Conservation (phyloP, 352 stramenopile species). For the Globisporangium spiculum region DNA sequence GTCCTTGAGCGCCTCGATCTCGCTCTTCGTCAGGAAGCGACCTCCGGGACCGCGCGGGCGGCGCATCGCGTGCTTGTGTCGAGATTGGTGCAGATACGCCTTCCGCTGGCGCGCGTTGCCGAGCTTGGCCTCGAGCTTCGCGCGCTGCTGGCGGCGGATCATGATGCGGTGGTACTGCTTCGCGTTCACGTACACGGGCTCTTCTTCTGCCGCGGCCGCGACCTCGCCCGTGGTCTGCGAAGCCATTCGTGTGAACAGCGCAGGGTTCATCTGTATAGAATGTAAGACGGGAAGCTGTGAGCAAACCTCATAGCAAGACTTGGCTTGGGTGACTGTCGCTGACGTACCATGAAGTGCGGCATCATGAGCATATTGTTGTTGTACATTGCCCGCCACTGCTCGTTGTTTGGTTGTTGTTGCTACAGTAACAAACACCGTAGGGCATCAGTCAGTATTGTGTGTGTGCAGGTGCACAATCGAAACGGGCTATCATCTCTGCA, state of each 20-base stretch:
- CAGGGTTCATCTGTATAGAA: constrained; percentile 5
- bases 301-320: not conserved
- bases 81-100: constrained; percentile 84
- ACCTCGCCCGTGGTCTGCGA: not conserved
- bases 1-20: constrained; percentile 74
- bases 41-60: constrained; percentile 78
- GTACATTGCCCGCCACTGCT: constrained; percentile 49
- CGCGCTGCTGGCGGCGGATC: constrained; percentile 82
- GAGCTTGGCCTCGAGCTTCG: constrained; percentile 85
- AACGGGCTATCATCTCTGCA: not conserved
- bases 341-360: constrained; percentile 48
- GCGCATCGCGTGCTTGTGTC: constrained; percentile 86
- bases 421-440: not conserved
- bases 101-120: constrained; percentile 76
- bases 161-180: constrained; percentile 92
- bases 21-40: constrained; percentile 79
- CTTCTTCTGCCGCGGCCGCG: constrained; percentile 43
- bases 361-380: constrained; percentile 61
- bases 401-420: constrained; percentile 58
- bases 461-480: not conserved
- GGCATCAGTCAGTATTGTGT: not conserved
- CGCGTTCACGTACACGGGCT: constrained; percentile 89
- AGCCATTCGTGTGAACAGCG: constrained; percentile 1
- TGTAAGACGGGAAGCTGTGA: not conserved
- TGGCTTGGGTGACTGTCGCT: not conserved